Base-by-base conservation (phyloP, 106 monocot species). In the Platanthera zijinensis region DNA sequence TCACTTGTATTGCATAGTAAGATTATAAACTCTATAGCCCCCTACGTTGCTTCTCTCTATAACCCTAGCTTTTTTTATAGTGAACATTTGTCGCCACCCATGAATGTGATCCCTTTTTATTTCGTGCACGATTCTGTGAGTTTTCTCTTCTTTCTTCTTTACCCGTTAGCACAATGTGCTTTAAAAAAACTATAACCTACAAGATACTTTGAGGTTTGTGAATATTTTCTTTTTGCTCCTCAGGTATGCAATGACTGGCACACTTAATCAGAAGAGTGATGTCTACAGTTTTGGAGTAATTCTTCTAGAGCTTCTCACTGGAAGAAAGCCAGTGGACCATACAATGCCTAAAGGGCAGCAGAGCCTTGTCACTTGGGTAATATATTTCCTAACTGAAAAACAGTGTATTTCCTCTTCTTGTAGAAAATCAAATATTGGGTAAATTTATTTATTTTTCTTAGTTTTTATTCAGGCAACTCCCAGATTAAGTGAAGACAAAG, bases 401-500 rank as follows among this genome's bases (percentile, higher is more conserved):
- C 0, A 8, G 7, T 72, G 72, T 6, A 15, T 22, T 51, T 51
- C 8, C 18, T 70, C 5, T 12, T 48, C 70, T 48, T 46, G 17
- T 46, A 0, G 14, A 39, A 70, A 14, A 15, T 5, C 17, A 50
- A 72, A 51, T 7, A 17, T 18, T 50, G 10, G 17, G n/a, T 67
- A 17, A 45, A 19, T 32, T 69, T 69, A 32, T 45, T 61, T 17
- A 17, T 18, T 18, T 61, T 69, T 69, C 15, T 69, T 69, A 46
- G 2, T 3, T 46, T 69, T 69, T 46, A 52, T 64, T 32, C 51
- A 89, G 88, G 88, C 88, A 73, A 89, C 88, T 71, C 88, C 88
- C 22, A 80, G 88, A 74, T 78, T 88, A 59, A 88, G 88, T 25
- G 88, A 89, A 74, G 87, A 88, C 80, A 88, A 88, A 76, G 88